Evolutionary conservation across 495 filamentous ascomycete genomes (phyloP), one percentile per base, ranked within the genome.

Genomic region (Aspergillus sclerotioniger): DNA sequence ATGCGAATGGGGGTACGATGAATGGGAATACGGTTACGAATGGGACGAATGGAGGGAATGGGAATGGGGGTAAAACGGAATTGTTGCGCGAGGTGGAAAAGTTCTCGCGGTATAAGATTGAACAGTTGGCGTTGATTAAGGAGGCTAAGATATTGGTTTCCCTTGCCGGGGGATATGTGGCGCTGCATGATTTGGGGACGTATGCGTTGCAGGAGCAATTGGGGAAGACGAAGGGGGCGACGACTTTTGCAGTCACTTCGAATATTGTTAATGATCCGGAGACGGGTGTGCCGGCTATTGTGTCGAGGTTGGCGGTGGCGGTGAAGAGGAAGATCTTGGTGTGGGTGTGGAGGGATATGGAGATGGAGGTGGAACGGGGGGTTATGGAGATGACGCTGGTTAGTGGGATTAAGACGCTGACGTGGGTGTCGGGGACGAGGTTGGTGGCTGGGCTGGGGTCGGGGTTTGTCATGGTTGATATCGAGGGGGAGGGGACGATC

Each of bases 341-440:
- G 58, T 98, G 95, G 90, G 86, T 89, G 47, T 99, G 94, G 94
- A 86, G 92, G 60, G 94, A 96, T 68, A 92, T 90, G 77, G 95
- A 97, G 73, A 80, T 96, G 48, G 84, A 82, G 35, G 71, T 75
- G 2, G 37, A 41, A 5, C 25, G 25, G 25, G 85, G 95, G 21
- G 84, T 86, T 2, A 77, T 77, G 44, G 95, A 98, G 75, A 82
- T 96, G 35, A 83, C 84, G 4, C 78, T 98, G 32, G 80, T 87
- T 32, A 92, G 90, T 57, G 79, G 87, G 29, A 87, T 96, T 41
- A 89, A 90, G 68, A 89, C 86, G 9, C 74, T 98, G 47, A 94
- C 88, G 0, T 99, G 94, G 94, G 89, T 89, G 16, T 92, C 84
- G 62, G 91, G 88, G 31, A 90, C 87, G 5, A 89, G 86, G 70